These are phyloP conservation scores for Elymus sibiricus DNA, from an alignment of 176 grass and related monocot species.

Conservation along the genomic window DNA sequence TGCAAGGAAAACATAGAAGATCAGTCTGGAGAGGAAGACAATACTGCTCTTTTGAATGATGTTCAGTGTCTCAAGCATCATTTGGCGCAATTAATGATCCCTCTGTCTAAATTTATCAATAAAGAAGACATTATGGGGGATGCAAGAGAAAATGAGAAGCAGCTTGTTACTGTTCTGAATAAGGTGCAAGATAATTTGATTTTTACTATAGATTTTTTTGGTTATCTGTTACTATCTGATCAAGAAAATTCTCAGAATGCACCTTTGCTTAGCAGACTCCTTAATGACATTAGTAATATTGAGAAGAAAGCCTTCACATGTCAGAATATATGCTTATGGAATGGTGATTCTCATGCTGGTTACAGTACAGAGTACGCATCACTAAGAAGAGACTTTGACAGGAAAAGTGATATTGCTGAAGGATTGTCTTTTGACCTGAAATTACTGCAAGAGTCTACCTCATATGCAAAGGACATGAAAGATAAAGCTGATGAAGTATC, in stretches of 20 bases:
- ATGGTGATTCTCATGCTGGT: constrained; percentile 4
- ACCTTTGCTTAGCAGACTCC: not conserved
- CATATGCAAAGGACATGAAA: constrained; percentile 56
- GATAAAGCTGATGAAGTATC: constrained; percentile 51
- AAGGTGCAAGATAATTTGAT: constrained; percentile 7
- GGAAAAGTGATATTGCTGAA: constrained; percentile 68
- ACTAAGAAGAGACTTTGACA: constrained; percentile 58
- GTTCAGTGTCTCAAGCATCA: constrained; percentile 22
- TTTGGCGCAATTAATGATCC: constrained; percentile 2
- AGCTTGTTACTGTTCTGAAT: constrained; percentile 13
- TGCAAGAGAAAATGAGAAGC: constrained; percentile 23
- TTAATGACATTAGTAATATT: constrained; percentile 21
- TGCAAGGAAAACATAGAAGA: not conserved
- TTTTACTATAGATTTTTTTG: constrained; percentile 11
- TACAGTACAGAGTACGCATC: constrained; percentile 33
- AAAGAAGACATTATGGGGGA: not conserved
- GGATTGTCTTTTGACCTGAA: constrained; percentile 80
- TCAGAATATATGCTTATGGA: not conserved
- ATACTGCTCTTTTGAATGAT: constrained; percentile 18
- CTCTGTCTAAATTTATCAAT: constrained; percentile 5
- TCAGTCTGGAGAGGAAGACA: not conserved
- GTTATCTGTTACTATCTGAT: constrained; percentile 12
- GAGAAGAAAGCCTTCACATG: constrained; percentile 8
- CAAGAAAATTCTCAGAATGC: not conserved
- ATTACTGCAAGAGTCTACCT: constrained; percentile 77